These are phyloP conservation scores for Calonectria multiphialidica DNA, from an alignment of 2,329 filamentous ascomycete genomes.

Conservation along the genomic window DNA sequence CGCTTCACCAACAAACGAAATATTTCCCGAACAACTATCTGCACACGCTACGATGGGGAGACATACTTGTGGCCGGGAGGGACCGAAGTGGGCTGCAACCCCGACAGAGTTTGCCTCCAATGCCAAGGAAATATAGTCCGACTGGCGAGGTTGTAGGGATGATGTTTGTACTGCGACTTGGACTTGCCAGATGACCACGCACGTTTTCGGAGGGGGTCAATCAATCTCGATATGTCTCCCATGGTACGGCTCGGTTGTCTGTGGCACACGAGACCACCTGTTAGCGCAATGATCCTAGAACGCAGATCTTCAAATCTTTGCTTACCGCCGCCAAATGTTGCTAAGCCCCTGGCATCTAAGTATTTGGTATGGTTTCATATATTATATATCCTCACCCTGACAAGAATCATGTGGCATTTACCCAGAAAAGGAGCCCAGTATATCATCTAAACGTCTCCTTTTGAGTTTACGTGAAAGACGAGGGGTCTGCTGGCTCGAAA, in stretches of 20 bases:
- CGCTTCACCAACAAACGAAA: neutral
- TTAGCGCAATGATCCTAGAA: neutral
- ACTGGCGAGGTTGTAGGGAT: neutral
- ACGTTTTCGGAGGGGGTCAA: neutral
- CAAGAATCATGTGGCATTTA: conserved; percentile 4
- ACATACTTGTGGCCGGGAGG: neutral
- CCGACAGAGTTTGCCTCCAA: neutral
- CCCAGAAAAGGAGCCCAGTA: conserved; percentile 46
- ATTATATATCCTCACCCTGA: neutral
- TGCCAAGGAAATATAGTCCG: neutral
- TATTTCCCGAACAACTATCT: neutral
- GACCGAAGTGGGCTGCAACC: neutral
- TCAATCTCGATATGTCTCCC: neutral
- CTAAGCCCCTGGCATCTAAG: neutral
- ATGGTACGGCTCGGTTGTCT: neutral
- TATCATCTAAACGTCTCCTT: conserved; percentile 49
- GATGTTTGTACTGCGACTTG: neutral
- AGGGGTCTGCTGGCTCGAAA: conserved; percentile 32
- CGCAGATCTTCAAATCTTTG: neutral
- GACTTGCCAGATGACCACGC: neutral
- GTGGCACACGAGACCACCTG: neutral
- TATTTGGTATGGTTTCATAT: neutral
- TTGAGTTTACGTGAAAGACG: conserved; percentile 46
- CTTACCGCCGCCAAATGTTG: neutral
- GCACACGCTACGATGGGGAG: neutral